A percentile compares a stretch with the other conserved stretches of the same genome.
Conservation (phyloP, 345 rosid genomes). For the Jatropha curcas region DNA sequence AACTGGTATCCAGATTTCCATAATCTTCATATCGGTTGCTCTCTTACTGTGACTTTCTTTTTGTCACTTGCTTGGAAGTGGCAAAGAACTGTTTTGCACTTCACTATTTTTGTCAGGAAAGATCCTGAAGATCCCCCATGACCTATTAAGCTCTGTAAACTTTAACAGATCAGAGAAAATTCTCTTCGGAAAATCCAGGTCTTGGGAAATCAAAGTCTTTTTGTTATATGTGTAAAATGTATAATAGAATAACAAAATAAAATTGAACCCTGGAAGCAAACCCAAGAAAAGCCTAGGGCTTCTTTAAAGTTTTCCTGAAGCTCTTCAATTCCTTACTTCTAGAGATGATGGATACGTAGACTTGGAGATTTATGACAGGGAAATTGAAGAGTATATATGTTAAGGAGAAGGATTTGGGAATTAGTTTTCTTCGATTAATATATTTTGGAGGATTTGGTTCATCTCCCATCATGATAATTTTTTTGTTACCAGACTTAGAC, state of each 20-base stretch:
- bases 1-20: conserved; percentile 68
- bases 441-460: conserved; percentile 14
- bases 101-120: conserved; percentile 48
- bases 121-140: conserved; percentile 61
- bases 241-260: too few species aligned
- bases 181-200: too few species aligned
- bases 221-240: too few species aligned
- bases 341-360: conserved; percentile 51
- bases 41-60: too few species aligned
- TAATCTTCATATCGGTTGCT: conserved; percentile 70
- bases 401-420: conserved; percentile 31
- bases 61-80: too few species aligned
- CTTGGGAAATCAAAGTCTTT: too few species aligned
- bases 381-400: conserved; percentile 42
- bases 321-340: conserved; percentile 22
- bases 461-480: conserved; percentile 14
- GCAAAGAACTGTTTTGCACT: conserved; percentile 51
- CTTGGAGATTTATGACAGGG: conserved; percentile 59
- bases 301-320: conserved; percentile 49
- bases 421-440: not conserved
- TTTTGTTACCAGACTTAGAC: conserved; percentile 18
- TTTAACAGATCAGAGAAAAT: not conserved
- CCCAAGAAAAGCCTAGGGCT: conserved; percentile 59
- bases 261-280: conserved; percentile 73
- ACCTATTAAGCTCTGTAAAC: conserved; percentile 51